phyloP scores from a whole-genome alignment of 1,284 basidiomycete species.

The Rhodotorula mucilaginosa region DNA sequence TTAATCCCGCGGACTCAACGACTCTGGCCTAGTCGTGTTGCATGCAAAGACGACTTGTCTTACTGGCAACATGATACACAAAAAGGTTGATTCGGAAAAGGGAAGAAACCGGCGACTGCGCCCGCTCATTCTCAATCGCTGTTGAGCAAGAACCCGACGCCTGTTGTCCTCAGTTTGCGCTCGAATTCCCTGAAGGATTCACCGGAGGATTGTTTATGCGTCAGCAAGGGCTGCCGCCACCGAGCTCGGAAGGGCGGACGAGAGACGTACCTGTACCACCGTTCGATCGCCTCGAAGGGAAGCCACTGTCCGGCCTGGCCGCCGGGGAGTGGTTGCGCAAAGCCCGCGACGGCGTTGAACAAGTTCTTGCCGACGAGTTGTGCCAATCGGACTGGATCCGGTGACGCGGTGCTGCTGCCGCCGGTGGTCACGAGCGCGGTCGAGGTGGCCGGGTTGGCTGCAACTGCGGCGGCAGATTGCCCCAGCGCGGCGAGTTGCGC shows the following conservation, averaged over 20 bases:
- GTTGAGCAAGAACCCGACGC: constrained; percentile 29
- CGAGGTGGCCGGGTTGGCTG: neutral
- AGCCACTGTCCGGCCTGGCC: constrained; percentile 20
- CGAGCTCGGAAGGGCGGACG: too few species aligned
- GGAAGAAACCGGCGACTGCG: neutral
- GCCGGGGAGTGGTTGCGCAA: constrained; percentile 27
- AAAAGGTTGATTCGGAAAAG: neutral
- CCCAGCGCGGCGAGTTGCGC: constrained; percentile 22
- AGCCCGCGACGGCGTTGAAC: constrained; percentile 27
- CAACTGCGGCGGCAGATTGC: neutral
- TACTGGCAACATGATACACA: constrained; percentile 3
- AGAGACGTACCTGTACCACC: constrained; percentile 30
- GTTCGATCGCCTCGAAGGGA: constrained; percentile 16
- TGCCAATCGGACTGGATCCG: constrained; percentile 22
- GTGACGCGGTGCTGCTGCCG: neutral
- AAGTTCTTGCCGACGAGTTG: constrained; percentile 30
- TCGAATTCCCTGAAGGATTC: constrained; percentile 29
- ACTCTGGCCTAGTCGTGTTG: too few species aligned
- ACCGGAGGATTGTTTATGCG: too few species aligned
- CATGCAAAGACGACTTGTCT: neutral
- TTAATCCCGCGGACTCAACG: too few species aligned
- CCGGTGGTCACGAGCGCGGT: constrained; percentile 19
- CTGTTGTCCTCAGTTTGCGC: constrained; percentile 27
- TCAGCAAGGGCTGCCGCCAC: too few species aligned
- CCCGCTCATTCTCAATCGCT: constrained; percentile 11